These are phyloP conservation scores for Fusarium pininemorale DNA, from an alignment of 2,329 filamentous ascomycete genomes.

Conservation along the genomic window DNA sequence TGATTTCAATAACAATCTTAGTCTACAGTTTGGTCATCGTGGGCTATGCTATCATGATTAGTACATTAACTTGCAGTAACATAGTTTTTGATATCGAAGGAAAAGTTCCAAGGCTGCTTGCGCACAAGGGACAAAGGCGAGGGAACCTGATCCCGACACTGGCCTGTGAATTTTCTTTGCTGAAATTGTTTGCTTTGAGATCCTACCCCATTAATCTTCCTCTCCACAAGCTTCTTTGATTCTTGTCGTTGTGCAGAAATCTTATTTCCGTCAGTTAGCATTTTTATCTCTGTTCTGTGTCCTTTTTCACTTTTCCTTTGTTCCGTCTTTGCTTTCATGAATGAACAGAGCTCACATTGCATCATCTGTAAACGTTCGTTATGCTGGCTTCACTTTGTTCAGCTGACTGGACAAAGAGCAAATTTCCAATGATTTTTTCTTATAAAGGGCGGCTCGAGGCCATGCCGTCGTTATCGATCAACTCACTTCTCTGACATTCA, in stretches of 20 bases:
- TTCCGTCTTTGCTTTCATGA: not conserved
- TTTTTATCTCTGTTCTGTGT: fast-evolving
- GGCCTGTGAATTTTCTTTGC: not conserved
- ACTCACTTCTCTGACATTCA: not conserved
- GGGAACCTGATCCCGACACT: fast-evolving
- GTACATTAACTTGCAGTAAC: too few species aligned
- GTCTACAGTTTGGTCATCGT: fast-evolving
- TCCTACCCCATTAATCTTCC: fast-evolving
- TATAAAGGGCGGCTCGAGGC: not conserved
- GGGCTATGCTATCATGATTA: fast-evolving
- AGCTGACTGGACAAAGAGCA: not conserved
- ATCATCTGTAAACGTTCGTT: too few species aligned
- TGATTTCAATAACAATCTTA: not conserved
- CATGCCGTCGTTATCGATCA: fast-evolving
- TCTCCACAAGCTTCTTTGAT: too few species aligned
- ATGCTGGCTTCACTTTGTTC: too few species aligned
- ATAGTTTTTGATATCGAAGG: fast-evolving
- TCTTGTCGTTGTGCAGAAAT: fast-evolving
- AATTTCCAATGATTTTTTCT: fast-evolving
- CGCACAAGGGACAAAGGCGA: not conserved
- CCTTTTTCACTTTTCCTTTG: not conserved
- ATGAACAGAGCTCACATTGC: not conserved
- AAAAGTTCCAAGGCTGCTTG: fast-evolving
- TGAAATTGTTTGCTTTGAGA: fast-evolving
- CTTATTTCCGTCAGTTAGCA: fast-evolving